phyloP scores from a whole-genome alignment of 2,329 filamentous ascomycete genomes.

The Gaeumannomyces tritici region DNA sequence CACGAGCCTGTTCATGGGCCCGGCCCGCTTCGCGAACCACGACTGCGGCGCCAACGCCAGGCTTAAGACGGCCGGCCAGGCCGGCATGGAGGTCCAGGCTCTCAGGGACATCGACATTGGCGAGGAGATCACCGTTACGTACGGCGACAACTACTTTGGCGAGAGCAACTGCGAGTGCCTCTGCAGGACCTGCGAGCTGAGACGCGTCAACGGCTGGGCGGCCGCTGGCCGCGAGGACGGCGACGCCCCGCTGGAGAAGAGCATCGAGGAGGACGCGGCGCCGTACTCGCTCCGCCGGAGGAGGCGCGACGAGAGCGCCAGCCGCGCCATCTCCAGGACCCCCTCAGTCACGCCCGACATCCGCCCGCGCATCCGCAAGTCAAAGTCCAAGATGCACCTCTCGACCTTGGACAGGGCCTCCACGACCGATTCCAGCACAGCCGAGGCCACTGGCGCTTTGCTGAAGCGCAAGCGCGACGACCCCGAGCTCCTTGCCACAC shows the following conservation, averaged over 20 bases:
- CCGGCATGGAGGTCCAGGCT: slow-evolving; percentile 86
- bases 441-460: slow-evolving; percentile 13
- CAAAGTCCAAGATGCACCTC: slow-evolving; percentile 13
- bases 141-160: slow-evolving; percentile 94
- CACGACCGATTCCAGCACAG: slow-evolving; percentile 19
- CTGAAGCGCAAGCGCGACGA: slow-evolving; percentile 33
- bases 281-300: slow-evolving; percentile 48
- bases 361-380: slow-evolving; percentile 38
- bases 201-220: slow-evolving; percentile 74
- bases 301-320: slow-evolving; percentile 38
- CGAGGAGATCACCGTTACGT: slow-evolving; percentile 94
- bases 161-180: slow-evolving; percentile 91
- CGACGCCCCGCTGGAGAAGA: slow-evolving; percentile 34
- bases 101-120: slow-evolving; percentile 72
- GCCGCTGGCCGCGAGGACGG: slow-evolving; percentile 31
- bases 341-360: slow-evolving; percentile 48
- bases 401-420: slow-evolving; percentile 15
- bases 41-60: slow-evolving; percentile 90
- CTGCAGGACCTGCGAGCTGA: slow-evolving; percentile 75
- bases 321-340: slow-evolving; percentile 36
- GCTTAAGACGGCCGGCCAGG: slow-evolving; percentile 71
- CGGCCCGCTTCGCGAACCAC: slow-evolving; percentile 93
- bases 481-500: slow-evolving; percentile 36
- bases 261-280: slow-evolving; percentile 43
- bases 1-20: slow-evolving; percentile 86